These are phyloP conservation scores for Ploettnerulaceae sp. DNA, from an alignment of 2,329 filamentous ascomycete species.

Conservation along the genomic window DNA sequence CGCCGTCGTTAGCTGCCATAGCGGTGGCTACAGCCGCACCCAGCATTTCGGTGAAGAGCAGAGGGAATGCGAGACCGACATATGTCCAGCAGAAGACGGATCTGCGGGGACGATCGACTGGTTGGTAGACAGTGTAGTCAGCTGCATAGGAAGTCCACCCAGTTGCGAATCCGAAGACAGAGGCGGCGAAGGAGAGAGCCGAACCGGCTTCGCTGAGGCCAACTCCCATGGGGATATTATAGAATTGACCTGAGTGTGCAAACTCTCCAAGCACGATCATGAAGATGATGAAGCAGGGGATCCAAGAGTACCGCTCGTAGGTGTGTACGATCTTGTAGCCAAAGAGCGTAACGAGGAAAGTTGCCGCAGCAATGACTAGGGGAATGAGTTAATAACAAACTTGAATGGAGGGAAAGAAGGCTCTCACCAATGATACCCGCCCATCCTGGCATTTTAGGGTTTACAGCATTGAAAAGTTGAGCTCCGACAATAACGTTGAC, in stretches of 20 bases:
- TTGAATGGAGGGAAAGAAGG: neutral
- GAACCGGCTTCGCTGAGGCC: slow-evolving; percentile 56
- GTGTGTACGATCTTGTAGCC: slow-evolving; percentile 71
- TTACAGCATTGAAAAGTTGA: slow-evolving; percentile 71
- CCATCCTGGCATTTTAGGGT: slow-evolving; percentile 61
- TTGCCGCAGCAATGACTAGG: slow-evolving; percentile 60
- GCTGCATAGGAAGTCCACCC: slow-evolving; percentile 72
- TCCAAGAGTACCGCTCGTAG: slow-evolving; percentile 73
- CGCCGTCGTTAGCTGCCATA: slow-evolving; percentile 46
- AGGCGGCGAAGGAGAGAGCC: slow-evolving; percentile 60
- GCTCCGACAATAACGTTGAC: slow-evolving; percentile 78
- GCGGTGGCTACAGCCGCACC: slow-evolving; percentile 67
- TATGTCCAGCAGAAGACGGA: slow-evolving; percentile 68
- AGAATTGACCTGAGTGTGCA: slow-evolving; percentile 61
- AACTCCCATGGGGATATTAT: slow-evolving; percentile 51
- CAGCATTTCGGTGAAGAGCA: slow-evolving; percentile 70
- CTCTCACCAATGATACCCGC: slow-evolving; percentile 60
- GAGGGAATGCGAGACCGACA: slow-evolving; percentile 62
- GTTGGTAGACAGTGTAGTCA: slow-evolving; percentile 79
- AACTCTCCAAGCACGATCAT: slow-evolving; percentile 65
- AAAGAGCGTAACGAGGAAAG: slow-evolving; percentile 66
- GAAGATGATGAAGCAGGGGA: slow-evolving; percentile 68
- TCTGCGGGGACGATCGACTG: slow-evolving; percentile 50
- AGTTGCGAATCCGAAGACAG: slow-evolving; percentile 64
- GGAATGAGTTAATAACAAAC: neutral